These are phyloP conservation scores for Venturia effusa DNA, from an alignment of 2,329 filamentous ascomycete species.

Conservation along the genomic window DNA sequence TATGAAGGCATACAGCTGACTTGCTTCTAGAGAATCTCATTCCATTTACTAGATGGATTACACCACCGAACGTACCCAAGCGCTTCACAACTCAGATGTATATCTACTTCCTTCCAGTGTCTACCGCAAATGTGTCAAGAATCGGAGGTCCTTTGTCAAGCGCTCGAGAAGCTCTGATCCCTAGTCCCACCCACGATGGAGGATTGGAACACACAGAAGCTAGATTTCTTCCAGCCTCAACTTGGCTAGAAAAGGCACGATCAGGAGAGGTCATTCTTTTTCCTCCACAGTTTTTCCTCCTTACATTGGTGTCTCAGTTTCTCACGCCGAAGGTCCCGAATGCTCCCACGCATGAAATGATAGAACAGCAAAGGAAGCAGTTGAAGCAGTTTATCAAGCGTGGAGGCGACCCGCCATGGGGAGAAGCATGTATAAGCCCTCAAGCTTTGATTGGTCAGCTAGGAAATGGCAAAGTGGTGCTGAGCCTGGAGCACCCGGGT, in stretches of 20 bases:
- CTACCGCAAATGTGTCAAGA: conserved; percentile 18
- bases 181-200: conserved; percentile 61
- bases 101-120: conserved; percentile 69
- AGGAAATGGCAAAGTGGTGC: conserved; percentile 39
- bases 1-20: not conserved
- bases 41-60: conserved; percentile 89
- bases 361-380: conserved; percentile 34
- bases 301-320: conserved; percentile 47
- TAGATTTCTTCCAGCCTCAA: conserved; percentile 57
- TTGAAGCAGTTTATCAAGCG: conserved; percentile 44
- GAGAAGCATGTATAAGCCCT: conserved; percentile 33
- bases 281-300: conserved; percentile 76
- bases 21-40: conserved; percentile 47
- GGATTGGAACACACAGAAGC: conserved; percentile 64
- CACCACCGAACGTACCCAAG: conserved; percentile 58
- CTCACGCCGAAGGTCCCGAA: conserved; percentile 28
- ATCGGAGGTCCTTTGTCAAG: conserved; percentile 20
- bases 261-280: conserved; percentile 68
- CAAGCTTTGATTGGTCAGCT: conserved; percentile 27
- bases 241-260: conserved; percentile 58
- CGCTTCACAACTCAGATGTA: conserved; percentile 97
- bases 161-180: conserved; percentile 45
- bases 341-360: not conserved
- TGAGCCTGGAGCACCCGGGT: conserved; percentile 44
- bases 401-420: conserved; percentile 27